Evolutionary conservation across 331 rosid species (phyloP).

Genomic region (Pyrus hybrid): DNA sequence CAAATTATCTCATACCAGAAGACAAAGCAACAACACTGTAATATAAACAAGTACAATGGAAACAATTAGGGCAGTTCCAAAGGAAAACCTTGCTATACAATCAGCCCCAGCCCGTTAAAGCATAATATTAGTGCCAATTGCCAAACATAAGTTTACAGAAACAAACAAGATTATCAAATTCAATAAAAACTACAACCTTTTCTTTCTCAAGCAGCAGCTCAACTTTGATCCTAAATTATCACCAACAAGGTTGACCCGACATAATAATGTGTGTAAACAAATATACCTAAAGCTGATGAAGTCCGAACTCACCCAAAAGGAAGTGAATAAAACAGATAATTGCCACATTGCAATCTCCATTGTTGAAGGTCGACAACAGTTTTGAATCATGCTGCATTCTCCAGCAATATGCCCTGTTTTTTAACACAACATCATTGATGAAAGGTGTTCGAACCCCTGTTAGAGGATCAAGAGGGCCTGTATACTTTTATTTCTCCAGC

Average conservation of each 20-base stretch:
- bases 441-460: background rate
- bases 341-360: background rate
- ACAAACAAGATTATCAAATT: background rate
- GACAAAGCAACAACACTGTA: conserved; percentile 74
- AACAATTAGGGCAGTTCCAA: conserved; percentile 83
- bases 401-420: background rate
- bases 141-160: conserved; percentile 1
- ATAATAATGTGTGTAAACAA: background rate
- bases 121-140: background rate
- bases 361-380: background rate
- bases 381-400: background rate
- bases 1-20: conserved; percentile 59
- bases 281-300: background rate
- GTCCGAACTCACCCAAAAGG: background rate
- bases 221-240: no score
- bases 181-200: conserved; percentile 38
- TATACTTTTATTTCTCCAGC: background rate
- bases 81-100: conserved; percentile 83
- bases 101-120: conserved; percentile 47
- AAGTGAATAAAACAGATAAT: background rate
- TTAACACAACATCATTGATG: background rate
- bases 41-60: conserved; percentile 89
- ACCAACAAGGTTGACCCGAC: no score
- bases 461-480: background rate
- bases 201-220: no score